phyloP scores from a whole-genome alignment of 805 yeast species.

The Candida succiphila region DNA sequence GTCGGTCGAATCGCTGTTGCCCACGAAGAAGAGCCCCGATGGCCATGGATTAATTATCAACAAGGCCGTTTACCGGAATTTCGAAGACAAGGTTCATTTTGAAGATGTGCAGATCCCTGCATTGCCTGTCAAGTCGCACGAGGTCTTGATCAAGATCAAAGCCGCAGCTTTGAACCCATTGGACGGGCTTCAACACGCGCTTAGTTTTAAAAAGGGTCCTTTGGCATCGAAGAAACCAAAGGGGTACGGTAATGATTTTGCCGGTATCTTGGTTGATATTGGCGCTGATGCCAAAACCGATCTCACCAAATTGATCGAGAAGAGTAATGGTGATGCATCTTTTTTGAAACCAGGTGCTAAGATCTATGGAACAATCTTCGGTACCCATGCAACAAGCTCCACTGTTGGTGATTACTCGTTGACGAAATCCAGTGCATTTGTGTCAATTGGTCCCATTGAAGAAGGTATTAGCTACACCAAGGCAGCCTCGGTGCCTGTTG shows the following conservation, averaged over 20 bases:
- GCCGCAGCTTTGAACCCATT: conserved; percentile 15
- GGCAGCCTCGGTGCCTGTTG: conserved; percentile 17
- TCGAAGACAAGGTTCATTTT: too few species aligned
- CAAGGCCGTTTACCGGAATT: too few species aligned
- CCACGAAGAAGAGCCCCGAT: too few species aligned
- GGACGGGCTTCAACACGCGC: conserved; percentile 7
- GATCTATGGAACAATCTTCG: conserved; percentile 14
- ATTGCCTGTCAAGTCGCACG: conserved; percentile 2
- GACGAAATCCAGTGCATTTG: too few species aligned
- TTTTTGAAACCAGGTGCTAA: conserved; percentile 11
- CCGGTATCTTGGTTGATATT: conserved; percentile 13
- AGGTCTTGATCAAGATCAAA: conserved; percentile 9
- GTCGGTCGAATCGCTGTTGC: too few species aligned
- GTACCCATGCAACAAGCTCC: too few species aligned
- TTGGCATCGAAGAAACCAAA: conserved; percentile 6
- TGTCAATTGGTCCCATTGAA: conserved; percentile 28
- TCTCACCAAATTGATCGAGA: not conserved
- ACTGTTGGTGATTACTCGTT: not conserved
- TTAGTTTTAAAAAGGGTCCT: conserved; percentile 3
- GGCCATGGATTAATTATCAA: too few species aligned
- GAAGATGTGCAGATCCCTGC: too few species aligned
- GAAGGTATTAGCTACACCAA: conserved; percentile 38
- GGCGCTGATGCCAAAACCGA: conserved; percentile 7
- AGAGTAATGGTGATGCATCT: not conserved
- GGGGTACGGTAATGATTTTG: conserved; percentile 15